Base-by-base conservation (phyloP, 768 basidiomycete genomes). In the Phylloporus scabripes region DNA sequence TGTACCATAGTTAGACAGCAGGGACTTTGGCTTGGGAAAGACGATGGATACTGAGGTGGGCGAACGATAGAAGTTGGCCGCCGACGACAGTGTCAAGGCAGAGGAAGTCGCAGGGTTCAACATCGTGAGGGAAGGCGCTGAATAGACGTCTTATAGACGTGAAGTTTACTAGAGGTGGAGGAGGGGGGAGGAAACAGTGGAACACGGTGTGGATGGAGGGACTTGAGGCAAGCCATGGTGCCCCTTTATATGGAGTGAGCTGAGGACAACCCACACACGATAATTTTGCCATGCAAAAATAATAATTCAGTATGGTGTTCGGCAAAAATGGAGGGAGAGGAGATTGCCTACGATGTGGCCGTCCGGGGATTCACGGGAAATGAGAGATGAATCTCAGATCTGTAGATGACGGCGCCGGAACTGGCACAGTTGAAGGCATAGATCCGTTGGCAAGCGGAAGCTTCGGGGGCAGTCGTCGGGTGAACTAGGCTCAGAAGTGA, bases 341-440 rank as follows among this genome's bases (percentile, higher is more conserved):
- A 61, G 61, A 60, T 65, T 68, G 53, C 64, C 62, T 67, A 54
- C 56, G 40, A 55, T 59, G 55, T 54, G 52, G 21, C 59, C 56
- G 57, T 66, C 51, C 32, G 60, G 59, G 58, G 65, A 69, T 67
- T 67, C 65, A 59, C 67, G 65, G 61, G 65, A 69, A 61, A 52
- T 48, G 49, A 42, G 45, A 42, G 42, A 43, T 47, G 49, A 50
- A 67, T 66, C 65, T 65, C 8, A 68, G 65, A 67, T 67, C 60
- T 57, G 37, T 17, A 56, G 54, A 65, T 61, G 56, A 59, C 62
- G 56, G 60, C 53, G 57, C 49, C 55, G 57, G 54, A 59, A 45
- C 26, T 40, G 55, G 49, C 53, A 58, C 50, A 51, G 50, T 60
- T 57, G 62, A 68, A 65, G 51, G 64, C 56, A 62, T 55, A 60